A percentile compares a stretch with the other conserved stretches of the same genome.
phyloP scores from a whole-genome alignment of 495 filamentous ascomycete species.

The Echria macrotheca region DNA sequence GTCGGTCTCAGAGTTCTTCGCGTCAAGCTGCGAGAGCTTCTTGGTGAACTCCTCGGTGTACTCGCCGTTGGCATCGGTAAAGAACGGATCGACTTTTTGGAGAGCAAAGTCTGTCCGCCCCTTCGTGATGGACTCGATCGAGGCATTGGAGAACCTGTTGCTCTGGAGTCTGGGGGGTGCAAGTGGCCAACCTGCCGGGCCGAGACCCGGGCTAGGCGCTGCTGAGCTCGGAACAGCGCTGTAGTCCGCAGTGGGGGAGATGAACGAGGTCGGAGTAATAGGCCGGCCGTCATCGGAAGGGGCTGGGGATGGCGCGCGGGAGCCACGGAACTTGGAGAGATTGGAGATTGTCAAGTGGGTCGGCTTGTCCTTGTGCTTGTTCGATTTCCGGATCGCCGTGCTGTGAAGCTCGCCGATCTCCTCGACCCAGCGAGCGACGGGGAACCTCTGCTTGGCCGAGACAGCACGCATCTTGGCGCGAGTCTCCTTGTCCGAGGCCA shows the following conservation, averaged over 20 bases:
- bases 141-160: conserved; percentile 5
- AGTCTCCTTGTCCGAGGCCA: conserved; percentile 50
- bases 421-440: conserved; percentile 59
- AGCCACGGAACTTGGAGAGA: neutral
- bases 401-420: conserved; percentile 53
- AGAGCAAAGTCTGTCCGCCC: conserved; percentile 34
- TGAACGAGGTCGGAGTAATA: conserved; percentile 7
- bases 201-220: neutral
- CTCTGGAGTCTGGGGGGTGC: neutral
- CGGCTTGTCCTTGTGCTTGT: conserved; percentile 11
- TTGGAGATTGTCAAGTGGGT: conserved; percentile 3
- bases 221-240: conserved; percentile 20
- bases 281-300: conserved; percentile 11
- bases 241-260: conserved; percentile 20
- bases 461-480: conserved; percentile 64
- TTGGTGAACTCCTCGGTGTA: conserved; percentile 51
- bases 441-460: conserved; percentile 66
- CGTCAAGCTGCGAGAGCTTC: conserved; percentile 44
- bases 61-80: conserved; percentile 52
- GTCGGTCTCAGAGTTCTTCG: conserved; percentile 47
- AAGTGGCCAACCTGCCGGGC: conserved; percentile 1
- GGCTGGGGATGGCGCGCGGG: conserved; percentile 9
- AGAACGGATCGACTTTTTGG: conserved; percentile 59
- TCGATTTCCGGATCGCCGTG: conserved; percentile 36
- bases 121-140: conserved; percentile 13